Percentiles rank a stretch among this genome's conserved stretches.
These are phyloP conservation scores for Liriodendron chinense DNA, from an alignment of 164 flowering plant species.

Conservation along the genomic window DNA sequence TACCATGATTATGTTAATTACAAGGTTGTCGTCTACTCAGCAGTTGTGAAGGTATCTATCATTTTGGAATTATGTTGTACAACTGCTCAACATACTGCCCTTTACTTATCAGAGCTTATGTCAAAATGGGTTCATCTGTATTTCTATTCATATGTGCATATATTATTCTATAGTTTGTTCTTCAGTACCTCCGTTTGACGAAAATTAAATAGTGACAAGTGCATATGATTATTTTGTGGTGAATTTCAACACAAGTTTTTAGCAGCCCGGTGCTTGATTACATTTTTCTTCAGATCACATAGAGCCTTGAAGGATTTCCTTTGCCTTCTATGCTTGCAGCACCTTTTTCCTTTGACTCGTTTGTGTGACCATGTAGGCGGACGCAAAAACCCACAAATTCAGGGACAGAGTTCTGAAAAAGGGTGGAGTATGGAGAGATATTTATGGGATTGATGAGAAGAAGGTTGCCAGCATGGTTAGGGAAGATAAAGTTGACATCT, in stretches of 20 bases:
- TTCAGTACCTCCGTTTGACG: not conserved
- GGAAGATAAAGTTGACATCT: slow-evolving; percentile 90
- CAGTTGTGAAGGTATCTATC: slow-evolving; percentile 86
- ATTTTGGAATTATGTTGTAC: too few species aligned
- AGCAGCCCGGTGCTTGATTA: not conserved
- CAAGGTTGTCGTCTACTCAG: slow-evolving; percentile 94
- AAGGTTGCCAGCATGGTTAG: slow-evolving; percentile 92
- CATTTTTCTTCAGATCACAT: not conserved
- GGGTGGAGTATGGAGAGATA: slow-evolving; percentile 94
- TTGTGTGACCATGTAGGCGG: slow-evolving; percentile 59
- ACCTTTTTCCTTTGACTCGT: not conserved
- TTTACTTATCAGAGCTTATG: not conserved
- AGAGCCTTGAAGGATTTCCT: not conserved
- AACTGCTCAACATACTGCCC: not conserved
- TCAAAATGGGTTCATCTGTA: not conserved
- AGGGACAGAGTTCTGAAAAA: slow-evolving; percentile 74
- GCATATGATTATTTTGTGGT: not conserved
- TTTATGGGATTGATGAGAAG: slow-evolving; percentile 95
- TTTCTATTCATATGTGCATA: not conserved
- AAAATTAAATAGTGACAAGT: not conserved
- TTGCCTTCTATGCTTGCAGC: not conserved
- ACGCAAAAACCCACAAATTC: slow-evolving; percentile 87
- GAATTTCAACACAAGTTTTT: not conserved
- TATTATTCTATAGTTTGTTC: not conserved
- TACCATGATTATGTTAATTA: slow-evolving; percentile 81